phyloP scores from a whole-genome alignment of 768 basidiomycete species.

The Tylopilus sp. region DNA sequence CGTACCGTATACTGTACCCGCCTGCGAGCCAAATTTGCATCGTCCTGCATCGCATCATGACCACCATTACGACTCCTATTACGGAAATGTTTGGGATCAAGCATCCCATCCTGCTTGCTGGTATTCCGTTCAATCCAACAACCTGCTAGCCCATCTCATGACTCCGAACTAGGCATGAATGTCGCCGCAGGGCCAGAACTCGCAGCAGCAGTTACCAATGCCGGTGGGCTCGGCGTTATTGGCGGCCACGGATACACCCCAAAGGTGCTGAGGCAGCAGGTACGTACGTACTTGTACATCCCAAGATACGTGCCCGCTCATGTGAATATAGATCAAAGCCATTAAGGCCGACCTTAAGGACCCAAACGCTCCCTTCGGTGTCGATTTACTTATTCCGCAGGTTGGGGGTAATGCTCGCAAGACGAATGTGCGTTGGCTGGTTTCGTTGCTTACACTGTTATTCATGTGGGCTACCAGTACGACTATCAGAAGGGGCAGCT shows the following conservation, averaged over 20 bases:
- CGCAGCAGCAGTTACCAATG: slow-evolving; percentile 92
- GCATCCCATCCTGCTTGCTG: slow-evolving; percentile 86
- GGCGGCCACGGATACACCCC: slow-evolving; percentile 88
- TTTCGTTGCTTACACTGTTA: background rate
- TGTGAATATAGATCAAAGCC: slow-evolving; percentile 52
- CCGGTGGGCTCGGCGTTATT: slow-evolving; percentile 90
- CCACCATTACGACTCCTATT: slow-evolving; percentile 78
- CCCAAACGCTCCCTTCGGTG: slow-evolving; percentile 82
- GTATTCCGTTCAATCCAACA: slow-evolving; percentile 29
- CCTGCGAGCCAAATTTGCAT: background rate
- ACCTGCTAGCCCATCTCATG: slow-evolving; percentile 36
- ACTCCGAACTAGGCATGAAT: slow-evolving; percentile 49
- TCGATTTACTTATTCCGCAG: slow-evolving; percentile 86
- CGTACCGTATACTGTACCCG: no score
- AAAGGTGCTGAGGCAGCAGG: slow-evolving; percentile 75
- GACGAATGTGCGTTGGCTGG: slow-evolving; percentile 63
- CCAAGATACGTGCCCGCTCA: slow-evolving; percentile 1
- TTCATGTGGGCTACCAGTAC: slow-evolving; percentile 40
- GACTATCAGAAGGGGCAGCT: slow-evolving; percentile 91
- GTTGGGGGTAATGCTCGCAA: slow-evolving; percentile 85
- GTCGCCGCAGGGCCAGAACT: slow-evolving; percentile 76
- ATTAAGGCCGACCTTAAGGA: slow-evolving; percentile 72
- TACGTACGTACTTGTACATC: slow-evolving; percentile 28
- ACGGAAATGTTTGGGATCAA: slow-evolving; percentile 86
- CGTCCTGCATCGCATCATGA: slow-evolving; percentile 14